Evolutionary conservation across 1,139 yeast genomes (phyloP), one percentile per base, ranked within the genome.

Genomic region (Hanseniaspora sp.): DNA sequence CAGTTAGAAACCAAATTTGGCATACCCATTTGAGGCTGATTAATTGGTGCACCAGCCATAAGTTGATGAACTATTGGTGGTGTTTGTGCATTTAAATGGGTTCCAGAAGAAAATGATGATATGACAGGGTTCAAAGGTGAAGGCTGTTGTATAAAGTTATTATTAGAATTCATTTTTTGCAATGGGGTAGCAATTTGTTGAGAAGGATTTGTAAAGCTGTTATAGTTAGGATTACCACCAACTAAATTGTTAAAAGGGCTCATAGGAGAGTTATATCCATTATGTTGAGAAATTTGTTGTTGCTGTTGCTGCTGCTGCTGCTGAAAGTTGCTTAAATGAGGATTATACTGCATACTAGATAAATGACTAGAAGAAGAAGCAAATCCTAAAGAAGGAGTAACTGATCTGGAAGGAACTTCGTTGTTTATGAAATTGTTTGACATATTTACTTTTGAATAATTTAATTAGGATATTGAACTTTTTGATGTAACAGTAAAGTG

Each of bases 1-100:
- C 70, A 67, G 33, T 62, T 65, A 3, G 69, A 65, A 29, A 57
- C 60, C 18, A 57, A 31, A 7, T 48, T 54, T 13, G 55, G 48
- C 4, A 42, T 18, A 29, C 37, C 39, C 34, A 41, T 35, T 33
- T 35, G 51, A 12, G 8, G 8, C 7, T 23, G 39, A 18, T 7
- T 18, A 23, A 33, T 17, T 34, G 48, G 31, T 13, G 18, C 8
- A 13, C 23, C 18, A 35, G 37, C 33, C 42, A 51, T 17, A n/a
- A 29, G 18, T 29, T 37, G 49, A 23, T 51, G 44, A 29, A 30
- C 5, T 33, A 8, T 33, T 13, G 34, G 9, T 31, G 44, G 31
- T 1, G 43, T 29, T 28, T 15, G 34, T 2, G 34, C 8, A 29
- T 7, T 5, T 15, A 29, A 4, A 13, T 28, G 45, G 6, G 45